Evolutionary conservation across 148 eudicot species (phyloP), one percentile per base, ranked within the genome.

Genomic region (Cornus suecica): DNA sequence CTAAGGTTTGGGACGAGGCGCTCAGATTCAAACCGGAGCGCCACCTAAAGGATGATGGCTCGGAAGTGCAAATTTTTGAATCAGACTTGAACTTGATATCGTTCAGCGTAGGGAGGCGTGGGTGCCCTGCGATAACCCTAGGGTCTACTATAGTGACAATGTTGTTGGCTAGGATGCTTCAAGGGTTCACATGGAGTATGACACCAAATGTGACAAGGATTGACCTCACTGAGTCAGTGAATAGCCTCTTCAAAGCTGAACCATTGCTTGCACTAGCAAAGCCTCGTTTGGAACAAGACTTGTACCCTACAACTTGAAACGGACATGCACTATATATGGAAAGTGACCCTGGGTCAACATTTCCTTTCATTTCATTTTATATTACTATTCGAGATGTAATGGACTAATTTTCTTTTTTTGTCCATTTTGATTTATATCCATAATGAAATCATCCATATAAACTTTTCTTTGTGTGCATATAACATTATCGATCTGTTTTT

Each of bases 181-280:
- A 72, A 72, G 75, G 65, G 25, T 72, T 72, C 66, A 72, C 75
- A 45, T 72, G 75, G 75, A 30, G n/a, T 18, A 1, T 54, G 26
- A 65, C 75, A 1, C 41, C 75, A 16, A 31, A 9, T 1, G 24
- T 72, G 23, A 28, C 75, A 0, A 27, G 8, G 6, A 28, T 72
- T 58, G 65, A 60, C 10, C 26, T 54, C 1, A 56, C 51, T 28
- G 75, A 72, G 65, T 72, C 65, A 0, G 37, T 16, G 8, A 10
- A 27, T 51, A 22, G 14, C 16, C 64, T 72, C 25, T 25, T 72
- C 13, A 48, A 56, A 0, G 75, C 75, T 54, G 30, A 72, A 18
- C 75, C 75, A 8, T 9, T 72, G 25, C 25, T 72, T 32, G 41
- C 27, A 16, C 48, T 27, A 8, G 65, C 75, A 18, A 32, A 29